Conservation (phyloP, 345 rosid species). For the Arabidopsis arenosa region DNA sequence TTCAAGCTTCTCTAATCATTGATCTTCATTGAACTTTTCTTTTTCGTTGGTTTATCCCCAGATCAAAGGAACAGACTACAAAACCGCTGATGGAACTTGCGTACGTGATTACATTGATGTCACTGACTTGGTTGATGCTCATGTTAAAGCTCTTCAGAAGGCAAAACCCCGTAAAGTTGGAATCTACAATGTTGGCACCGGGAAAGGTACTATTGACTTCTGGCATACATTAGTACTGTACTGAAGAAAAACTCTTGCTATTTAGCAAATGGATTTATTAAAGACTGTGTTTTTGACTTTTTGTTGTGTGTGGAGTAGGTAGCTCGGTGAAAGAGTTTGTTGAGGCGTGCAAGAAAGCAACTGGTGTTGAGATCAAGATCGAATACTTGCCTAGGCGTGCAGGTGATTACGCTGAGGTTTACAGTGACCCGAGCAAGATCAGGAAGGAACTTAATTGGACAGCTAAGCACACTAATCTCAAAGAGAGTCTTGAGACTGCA, state of each 20-base stretch:
- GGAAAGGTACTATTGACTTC: constrained; percentile 47
- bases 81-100: constrained; percentile 65
- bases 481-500: constrained; percentile 58
- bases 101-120: constrained; percentile 67
- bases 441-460: constrained; percentile 64
- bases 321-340: constrained; percentile 71
- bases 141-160: constrained; percentile 65
- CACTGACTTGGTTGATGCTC: constrained; percentile 68
- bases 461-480: constrained; percentile 58
- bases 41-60: not conserved
- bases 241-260: not conserved
- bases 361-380: constrained; percentile 59
- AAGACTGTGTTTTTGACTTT: not conserved
- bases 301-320: constrained; percentile 47
- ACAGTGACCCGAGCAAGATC: constrained; percentile 61
- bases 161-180: constrained; percentile 61
- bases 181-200: constrained; percentile 68
- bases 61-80: constrained; percentile 73
- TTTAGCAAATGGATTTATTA: constrained; percentile 2
- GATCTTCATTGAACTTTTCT: constrained; percentile 22
- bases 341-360: constrained; percentile 68
- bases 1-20: constrained; percentile 27
- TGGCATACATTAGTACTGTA: not conserved
- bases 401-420: constrained; percentile 71
- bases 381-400: constrained; percentile 61